Percentiles rank a stretch among this genome's conserved stretches.
Conservation (phyloP, 2,329 filamentous ascomycete genomes). For the Fusarium tjaetaba region DNA sequence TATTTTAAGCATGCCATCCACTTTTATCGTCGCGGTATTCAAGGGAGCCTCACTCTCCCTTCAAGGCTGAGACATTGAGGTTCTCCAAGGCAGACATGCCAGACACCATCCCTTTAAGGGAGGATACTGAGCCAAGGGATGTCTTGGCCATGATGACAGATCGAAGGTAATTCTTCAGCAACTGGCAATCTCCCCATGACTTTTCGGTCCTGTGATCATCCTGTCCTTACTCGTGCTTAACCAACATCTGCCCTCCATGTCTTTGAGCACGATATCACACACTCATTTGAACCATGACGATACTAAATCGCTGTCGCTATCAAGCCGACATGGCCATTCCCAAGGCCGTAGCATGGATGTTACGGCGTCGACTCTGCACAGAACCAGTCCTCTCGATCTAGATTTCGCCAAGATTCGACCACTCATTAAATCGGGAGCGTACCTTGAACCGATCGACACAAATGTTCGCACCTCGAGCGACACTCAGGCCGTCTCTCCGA, state of each 20-base stretch:
- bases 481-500: neutral
- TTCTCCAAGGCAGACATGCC: neutral
- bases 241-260: neutral
- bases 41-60: neutral
- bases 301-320: neutral
- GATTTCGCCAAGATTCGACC: slow-evolving; percentile 16
- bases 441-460: neutral
- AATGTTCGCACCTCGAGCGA: neutral
- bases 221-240: neutral
- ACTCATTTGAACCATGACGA: neutral
- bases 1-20: neutral
- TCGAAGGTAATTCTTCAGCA: neutral
- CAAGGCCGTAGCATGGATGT: slow-evolving; percentile 12
- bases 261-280: neutral
- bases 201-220: neutral
- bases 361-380: slow-evolving; percentile 21
- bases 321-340: neutral
- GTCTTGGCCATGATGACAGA: neutral
- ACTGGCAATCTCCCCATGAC: neutral
- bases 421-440: neutral
- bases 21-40: neutral
- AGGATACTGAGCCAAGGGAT: neutral
- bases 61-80: neutral
- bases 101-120: slow-evolving; percentile 5
- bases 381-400: slow-evolving; percentile 24